Conservation (phyloP, 306 rosid species). For the Castanea sativa region DNA sequence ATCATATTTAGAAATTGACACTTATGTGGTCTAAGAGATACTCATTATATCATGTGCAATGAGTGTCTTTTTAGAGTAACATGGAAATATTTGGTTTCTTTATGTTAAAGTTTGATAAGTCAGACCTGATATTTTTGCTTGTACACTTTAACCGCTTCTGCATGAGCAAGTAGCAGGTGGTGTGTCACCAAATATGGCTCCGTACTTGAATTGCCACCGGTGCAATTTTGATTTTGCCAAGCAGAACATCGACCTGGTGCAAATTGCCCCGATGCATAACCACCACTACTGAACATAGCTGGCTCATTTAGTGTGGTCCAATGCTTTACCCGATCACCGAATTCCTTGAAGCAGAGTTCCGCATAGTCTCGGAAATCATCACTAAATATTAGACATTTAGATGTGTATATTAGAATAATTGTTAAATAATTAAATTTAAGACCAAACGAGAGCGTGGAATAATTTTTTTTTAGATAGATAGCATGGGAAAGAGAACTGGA, state of each 20-base stretch:
- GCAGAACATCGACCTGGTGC: conserved; percentile 69
- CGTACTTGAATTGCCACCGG: conserved; percentile 57
- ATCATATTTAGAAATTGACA: background rate
- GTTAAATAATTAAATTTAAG: too few relatives aligned
- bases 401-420: too few relatives aligned
- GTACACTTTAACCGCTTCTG: conserved; percentile 46
- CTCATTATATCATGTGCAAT: background rate
- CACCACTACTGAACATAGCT: conserved; percentile 26
- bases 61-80: background rate
- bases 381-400: conserved; percentile 12
- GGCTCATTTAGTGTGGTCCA: conserved; percentile 83
- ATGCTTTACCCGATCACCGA: conserved; percentile 63
- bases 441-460: too few relatives aligned
- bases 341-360: conserved; percentile 62
- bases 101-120: background rate
- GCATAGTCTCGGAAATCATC: conserved; percentile 49
- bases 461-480: too few relatives aligned
- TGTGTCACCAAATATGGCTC: conserved; percentile 68
- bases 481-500: too few relatives aligned
- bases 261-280: conserved; percentile 41
- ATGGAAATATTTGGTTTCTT: background rate
- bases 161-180: conserved; percentile 62
- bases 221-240: conserved; percentile 48
- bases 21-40: background rate
- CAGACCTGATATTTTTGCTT: conserved; percentile 55